Percentiles rank a stretch among this genome's conserved stretches.
phyloP scores from a whole-genome alignment of 805 yeast species.

The Candida peoriensis region DNA sequence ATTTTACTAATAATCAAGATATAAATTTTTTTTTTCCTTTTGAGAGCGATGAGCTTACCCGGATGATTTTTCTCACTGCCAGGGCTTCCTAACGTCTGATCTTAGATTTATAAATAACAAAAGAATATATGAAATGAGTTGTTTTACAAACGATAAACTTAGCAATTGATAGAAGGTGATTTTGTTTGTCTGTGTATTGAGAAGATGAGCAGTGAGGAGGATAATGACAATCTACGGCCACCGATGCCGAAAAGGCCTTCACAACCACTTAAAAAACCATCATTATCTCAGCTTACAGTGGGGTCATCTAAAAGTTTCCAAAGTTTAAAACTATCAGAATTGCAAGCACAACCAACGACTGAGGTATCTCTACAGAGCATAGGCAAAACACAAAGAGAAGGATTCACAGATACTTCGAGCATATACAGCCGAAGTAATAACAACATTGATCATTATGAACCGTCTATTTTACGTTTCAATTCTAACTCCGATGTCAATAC shows the following conservation, averaged over 20 bases:
- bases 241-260: slow-evolving; percentile 14
- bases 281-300: slow-evolving; percentile 17
- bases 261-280: slow-evolving; percentile 13
- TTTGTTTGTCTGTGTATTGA: no score
- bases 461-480: no score
- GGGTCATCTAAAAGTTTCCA: slow-evolving; percentile 13
- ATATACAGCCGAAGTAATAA: no score
- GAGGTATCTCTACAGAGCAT: slow-evolving; percentile 24
- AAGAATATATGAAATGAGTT: background rate
- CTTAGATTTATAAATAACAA: background rate
- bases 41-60: slow-evolving; percentile 16
- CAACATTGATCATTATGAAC: no score
- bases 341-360: slow-evolving; percentile 30
- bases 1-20: no score
- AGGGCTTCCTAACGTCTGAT: no score
- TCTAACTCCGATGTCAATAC: slow-evolving; percentile 16
- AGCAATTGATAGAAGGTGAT: no score
- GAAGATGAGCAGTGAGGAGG: background rate
- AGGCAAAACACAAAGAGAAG: background rate
- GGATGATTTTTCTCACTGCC: slow-evolving; percentile 1
- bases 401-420: slow-evolving; percentile 3
- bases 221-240: slow-evolving; percentile 4
- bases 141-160: background rate
- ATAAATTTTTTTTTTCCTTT: slow-evolving; percentile 4
- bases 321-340: slow-evolving; percentile 13